These are phyloP conservation scores for Serendipita sp. DNA, from an alignment of 1,284 basidiomycete genomes.

Conservation along the genomic window DNA sequence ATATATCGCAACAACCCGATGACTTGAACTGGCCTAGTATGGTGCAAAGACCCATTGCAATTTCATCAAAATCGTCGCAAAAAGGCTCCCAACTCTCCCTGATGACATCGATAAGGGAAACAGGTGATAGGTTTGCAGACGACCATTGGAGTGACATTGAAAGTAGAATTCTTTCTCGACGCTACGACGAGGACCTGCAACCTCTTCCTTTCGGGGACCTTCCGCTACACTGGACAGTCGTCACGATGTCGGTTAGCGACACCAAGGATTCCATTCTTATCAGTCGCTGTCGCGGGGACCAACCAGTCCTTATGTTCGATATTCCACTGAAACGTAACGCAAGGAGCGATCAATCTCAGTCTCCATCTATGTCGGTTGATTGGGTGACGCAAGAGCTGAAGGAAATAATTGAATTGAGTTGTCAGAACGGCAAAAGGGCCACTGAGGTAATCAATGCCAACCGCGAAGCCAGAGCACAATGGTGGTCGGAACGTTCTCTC, in stretches of 20 bases:
- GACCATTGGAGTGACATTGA: too few relatives aligned
- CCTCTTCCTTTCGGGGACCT: too few relatives aligned
- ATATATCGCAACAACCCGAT: conserved; percentile 13
- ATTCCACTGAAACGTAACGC: conserved; percentile 72
- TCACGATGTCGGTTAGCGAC: conserved; percentile 71
- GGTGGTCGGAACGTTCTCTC: conserved; percentile 73
- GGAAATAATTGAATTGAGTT: conserved; percentile 65
- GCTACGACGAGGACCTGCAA: too few relatives aligned
- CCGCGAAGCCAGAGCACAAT: conserved; percentile 48
- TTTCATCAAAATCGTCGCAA: too few relatives aligned
- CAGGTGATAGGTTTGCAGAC: too few relatives aligned
- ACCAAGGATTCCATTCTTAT: conserved; percentile 77
- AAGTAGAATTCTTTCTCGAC: too few relatives aligned
- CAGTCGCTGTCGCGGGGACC: conserved; percentile 55
- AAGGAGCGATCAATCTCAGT: conserved; percentile 59
- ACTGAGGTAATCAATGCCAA: conserved; percentile 52
- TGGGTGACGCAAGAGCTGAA: conserved; percentile 60
- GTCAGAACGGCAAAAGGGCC: conserved; percentile 64
- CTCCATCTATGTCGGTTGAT: conserved; percentile 60
- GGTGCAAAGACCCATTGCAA: conserved; percentile 43
- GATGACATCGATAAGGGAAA: too few relatives aligned
- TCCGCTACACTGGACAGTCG: conserved; percentile 71
- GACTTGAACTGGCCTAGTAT: conserved; percentile 36
- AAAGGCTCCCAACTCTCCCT: too few relatives aligned
- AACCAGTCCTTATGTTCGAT: conserved; percentile 67